Evolutionary conservation across 176 grass and related monocot species (phyloP), one percentile per base, ranked within the genome.

Genomic region (Oryza nivara): DNA sequence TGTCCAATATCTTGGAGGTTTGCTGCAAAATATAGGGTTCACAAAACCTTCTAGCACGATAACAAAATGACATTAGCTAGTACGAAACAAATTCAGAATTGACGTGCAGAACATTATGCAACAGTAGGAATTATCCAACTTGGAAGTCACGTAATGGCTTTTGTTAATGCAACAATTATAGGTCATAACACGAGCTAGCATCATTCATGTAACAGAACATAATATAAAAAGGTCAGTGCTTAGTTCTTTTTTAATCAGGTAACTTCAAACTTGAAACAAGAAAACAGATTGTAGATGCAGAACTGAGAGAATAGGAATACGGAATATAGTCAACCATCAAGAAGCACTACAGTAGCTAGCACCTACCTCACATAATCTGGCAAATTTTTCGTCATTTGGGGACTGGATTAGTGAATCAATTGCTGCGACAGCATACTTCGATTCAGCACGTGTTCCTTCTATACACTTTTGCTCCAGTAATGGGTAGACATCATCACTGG

Each of bases 391-490:
- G 68, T 92, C 85, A 86, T 75, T 73, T 81, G 88, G 67, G 35
- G 82, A 72, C 70, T 80, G 81, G 25, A 81, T 75, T 22, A 98
- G 74, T 41, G 91, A 92, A 89, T 77, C 84, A 81, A 98, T 95
- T 76, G 88, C 87, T 71, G 66, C 74, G 64, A 95, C 76, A 67
- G 96, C 96, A 77, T 90, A 87, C 80, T 98, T 98, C 36, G 96
- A 89, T 89, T 98, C 96, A n/a, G 69, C 75, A 48, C 93, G 93
- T 47, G 96, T 95, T 86, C 96, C 96, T 84, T 95, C 91, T 72
- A 95, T 89, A 81, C 96, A 98, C 82, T 89, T 98, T 76, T 73
- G 70, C 80, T 98, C 96, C 89, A 95, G 79, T 86, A 95, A 81
- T 66, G 75, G 83, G 81, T 98, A 98, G 52, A 95, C 81, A 67